Evolutionary conservation across 345 rosid species (phyloP).

Genomic region (Populus ilicifolia): DNA sequence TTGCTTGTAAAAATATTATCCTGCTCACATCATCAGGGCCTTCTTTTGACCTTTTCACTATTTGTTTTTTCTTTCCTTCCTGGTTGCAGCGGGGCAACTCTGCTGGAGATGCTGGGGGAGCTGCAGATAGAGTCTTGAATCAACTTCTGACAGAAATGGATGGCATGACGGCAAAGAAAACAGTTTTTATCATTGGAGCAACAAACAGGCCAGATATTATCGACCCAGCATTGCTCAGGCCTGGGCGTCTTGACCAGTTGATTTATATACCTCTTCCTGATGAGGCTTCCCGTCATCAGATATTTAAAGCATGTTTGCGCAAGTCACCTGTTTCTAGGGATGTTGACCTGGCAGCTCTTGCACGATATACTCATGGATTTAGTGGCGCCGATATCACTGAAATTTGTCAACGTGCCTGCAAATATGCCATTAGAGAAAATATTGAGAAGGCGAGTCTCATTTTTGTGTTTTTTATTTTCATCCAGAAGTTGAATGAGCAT

Average conservation of each 20-base stretch:
- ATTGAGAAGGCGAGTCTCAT: slow-evolving; percentile 23
- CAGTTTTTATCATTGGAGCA: slow-evolving; percentile 35
- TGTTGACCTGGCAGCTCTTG: slow-evolving; percentile 31
- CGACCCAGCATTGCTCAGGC: slow-evolving; percentile 35
- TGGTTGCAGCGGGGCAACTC: slow-evolving; percentile 29
- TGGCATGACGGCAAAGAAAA: slow-evolving; percentile 38
- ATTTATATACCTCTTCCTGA: slow-evolving; percentile 39
- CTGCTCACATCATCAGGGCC: not conserved
- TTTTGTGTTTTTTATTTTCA: not conserved
- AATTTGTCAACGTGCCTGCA: slow-evolving; percentile 39
- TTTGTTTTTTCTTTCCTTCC: not conserved
- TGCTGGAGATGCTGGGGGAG: slow-evolving; percentile 41
- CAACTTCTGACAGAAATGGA: slow-evolving; percentile 44
- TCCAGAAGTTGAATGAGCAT: not conserved
- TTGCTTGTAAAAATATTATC: not conserved
- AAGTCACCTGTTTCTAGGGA: slow-evolving; percentile 27
- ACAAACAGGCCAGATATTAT: slow-evolving; percentile 35
- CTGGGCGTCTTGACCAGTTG: slow-evolving; percentile 37
- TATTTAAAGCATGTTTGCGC: slow-evolving; percentile 36
- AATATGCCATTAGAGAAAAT: slow-evolving; percentile 38
- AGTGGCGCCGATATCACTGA: slow-evolving; percentile 39
- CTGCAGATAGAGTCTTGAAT: slow-evolving; percentile 36
- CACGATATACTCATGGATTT: slow-evolving; percentile 30
- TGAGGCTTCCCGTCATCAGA: slow-evolving; percentile 31
- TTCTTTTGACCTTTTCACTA: not conserved